Percentiles rank a stretch among this genome's conserved stretches.
Conservation (phyloP, 2,329 filamentous ascomycete species). For the Penicillium sp. region DNA sequence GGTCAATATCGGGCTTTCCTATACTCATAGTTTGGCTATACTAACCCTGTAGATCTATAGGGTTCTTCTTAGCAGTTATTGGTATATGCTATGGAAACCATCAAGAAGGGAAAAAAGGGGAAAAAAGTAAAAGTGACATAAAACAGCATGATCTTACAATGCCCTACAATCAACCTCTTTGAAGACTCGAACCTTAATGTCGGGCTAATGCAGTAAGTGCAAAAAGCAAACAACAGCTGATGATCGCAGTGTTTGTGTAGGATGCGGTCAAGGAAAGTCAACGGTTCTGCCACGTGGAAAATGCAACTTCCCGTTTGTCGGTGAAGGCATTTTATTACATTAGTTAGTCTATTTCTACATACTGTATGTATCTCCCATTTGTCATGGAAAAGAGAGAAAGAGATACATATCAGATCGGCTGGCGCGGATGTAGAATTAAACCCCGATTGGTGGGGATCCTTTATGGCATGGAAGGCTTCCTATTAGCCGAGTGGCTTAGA, state of each 20-base stretch:
- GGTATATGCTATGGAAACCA: too few relatives aligned
- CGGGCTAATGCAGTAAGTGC: slow-evolving; percentile 5
- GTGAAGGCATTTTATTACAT: too few relatives aligned
- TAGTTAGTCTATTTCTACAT: too few relatives aligned
- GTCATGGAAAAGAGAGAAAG: background rate
- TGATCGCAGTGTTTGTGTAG: background rate
- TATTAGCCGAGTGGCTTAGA: slow-evolving; percentile 10
- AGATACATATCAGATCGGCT: slow-evolving; percentile 17
- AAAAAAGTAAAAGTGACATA: too few relatives aligned
- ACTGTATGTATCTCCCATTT: too few relatives aligned
- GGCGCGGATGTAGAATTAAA: slow-evolving; percentile 16
- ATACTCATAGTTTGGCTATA: background rate
- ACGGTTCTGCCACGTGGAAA: slow-evolving; percentile 18
- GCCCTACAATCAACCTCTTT: background rate
- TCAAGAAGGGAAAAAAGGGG: too few relatives aligned
- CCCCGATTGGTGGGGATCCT: slow-evolving; percentile 19
- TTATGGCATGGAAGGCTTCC: slow-evolving; percentile 18
- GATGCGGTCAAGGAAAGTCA: slow-evolving; percentile 2
- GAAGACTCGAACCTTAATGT: background rate
- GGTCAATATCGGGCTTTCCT: background rate
- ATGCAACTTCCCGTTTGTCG: slow-evolving; percentile 7
- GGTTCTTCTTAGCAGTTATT: too few relatives aligned
- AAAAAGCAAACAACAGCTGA: slow-evolving; percentile 1
- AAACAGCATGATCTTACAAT: too few relatives aligned
- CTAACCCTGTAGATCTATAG: too few relatives aligned